Conservation (phyloP, 495 filamentous ascomycete species). For the Aspergillus indologenus region DNA sequence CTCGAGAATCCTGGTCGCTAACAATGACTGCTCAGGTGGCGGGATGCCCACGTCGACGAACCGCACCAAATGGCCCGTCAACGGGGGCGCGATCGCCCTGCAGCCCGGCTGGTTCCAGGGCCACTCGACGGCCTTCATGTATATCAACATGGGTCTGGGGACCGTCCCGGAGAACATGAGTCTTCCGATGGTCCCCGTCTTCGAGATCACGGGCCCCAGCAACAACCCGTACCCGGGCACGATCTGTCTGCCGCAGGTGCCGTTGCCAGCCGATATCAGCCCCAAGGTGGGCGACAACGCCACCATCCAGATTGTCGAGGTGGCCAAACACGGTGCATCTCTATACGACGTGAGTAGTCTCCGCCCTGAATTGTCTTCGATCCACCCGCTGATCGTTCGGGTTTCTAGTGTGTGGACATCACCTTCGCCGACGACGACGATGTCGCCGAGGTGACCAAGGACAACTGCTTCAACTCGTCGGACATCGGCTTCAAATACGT, state of each 20-base stretch:
- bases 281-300: conserved; percentile 82
- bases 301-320: conserved; percentile 91
- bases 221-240: conserved; percentile 81
- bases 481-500: conserved; percentile 71
- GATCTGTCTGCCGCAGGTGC: conserved; percentile 86
- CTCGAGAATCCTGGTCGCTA: neutral
- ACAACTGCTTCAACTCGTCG: conserved; percentile 82
- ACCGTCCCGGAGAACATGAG: conserved; percentile 85
- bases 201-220: conserved; percentile 80
- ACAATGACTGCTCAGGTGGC: conserved; percentile 59
- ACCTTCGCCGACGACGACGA: conserved; percentile 75
- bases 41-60: conserved; percentile 77
- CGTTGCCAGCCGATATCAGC: conserved; percentile 70
- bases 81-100: conserved; percentile 79
- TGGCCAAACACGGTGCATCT: conserved; percentile 82
- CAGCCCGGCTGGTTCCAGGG: conserved; percentile 97
- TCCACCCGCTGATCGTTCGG: conserved; percentile 4
- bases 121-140: conserved; percentile 79
- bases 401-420: conserved; percentile 80
- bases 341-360: conserved; percentile 76
- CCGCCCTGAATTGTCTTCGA: neutral
- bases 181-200: conserved; percentile 74
- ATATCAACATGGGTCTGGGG: conserved; percentile 92
- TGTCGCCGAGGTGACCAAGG: conserved; percentile 64
- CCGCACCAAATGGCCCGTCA: conserved; percentile 86